Conservation (phyloP, 768 basidiomycete genomes). For the Candolleomyces efflorescens region DNA sequence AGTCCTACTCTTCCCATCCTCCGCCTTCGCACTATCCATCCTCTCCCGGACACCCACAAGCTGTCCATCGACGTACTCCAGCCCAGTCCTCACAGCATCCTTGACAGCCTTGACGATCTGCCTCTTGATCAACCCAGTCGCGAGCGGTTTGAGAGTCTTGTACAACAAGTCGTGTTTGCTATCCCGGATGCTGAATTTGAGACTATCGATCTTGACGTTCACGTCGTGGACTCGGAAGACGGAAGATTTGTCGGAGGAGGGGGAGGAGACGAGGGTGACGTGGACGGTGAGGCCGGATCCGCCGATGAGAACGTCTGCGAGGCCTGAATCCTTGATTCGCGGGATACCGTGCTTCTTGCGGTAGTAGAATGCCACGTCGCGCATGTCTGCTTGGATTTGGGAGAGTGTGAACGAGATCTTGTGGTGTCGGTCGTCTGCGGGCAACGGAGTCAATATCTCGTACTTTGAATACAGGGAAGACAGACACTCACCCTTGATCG, state of each 20-base stretch:
- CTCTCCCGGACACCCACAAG: constrained; percentile 82
- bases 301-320: constrained; percentile 82
- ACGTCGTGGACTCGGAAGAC: constrained; percentile 73
- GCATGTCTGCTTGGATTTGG: constrained; percentile 93
- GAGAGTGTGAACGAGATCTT: constrained; percentile 69
- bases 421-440: constrained; percentile 57
- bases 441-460: background rate
- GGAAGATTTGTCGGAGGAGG: constrained; percentile 54
- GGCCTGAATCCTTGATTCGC: constrained; percentile 74
- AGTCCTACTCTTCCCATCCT: constrained; percentile 27
- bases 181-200: constrained; percentile 90
- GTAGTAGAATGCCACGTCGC: constrained; percentile 91
- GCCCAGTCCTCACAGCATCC: constrained; percentile 70
- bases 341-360: constrained; percentile 80
- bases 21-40: constrained; percentile 55
- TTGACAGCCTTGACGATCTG: constrained; percentile 51
- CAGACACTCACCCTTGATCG: constrained; percentile 21
- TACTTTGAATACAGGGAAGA: background rate
- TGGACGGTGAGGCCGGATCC: constrained; percentile 76
- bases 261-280: constrained; percentile 55
- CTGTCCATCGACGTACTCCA: constrained; percentile 88
- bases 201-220: constrained; percentile 75
- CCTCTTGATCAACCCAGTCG: constrained; percentile 78
- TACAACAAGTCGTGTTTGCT: constrained; percentile 88
- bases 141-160: constrained; percentile 77